Base-by-base conservation (phyloP, 2,329 filamentous ascomycete genomes). In the Hypoxylon sp. region DNA sequence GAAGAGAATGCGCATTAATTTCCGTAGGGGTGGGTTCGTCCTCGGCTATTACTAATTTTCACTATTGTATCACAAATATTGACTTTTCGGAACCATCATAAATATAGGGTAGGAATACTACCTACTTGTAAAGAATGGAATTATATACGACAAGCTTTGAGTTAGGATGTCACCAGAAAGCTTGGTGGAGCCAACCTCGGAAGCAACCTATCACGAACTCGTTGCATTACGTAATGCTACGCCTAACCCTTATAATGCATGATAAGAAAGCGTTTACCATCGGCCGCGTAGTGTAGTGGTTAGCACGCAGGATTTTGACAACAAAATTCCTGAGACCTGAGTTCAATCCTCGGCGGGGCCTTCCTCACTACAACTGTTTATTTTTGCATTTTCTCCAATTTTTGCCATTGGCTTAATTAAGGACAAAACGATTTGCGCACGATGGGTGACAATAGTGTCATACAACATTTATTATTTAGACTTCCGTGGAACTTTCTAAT, bases 291-390 rank as follows among this genome's bases (percentile, higher is more conserved):
- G 68, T 70, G 68, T 70, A 70, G 68, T 68, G 68, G 68, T 70
- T 70, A 70, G 68, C 68, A 70, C 68, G 68, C 67, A 69, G 68
- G 68, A 70, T 70, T 70, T 70, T 70, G 68, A 70, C 21, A 43
- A 37, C 39, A 70, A 63, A 61, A 34, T 65, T 70, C 68, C 68
- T 69, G 68, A 70, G 68, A 70, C 68, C 66, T 69, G 68, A 70
- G 68, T 70, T 70, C 68, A 69, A 70, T 70, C 67, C 68, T 70
- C 68, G 68, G 66, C 66, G 66, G 66, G 68, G 67, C 68, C 68
- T 70, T 45, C 34, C 37, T 65, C 58, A 57, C 14, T 9, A 27
- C 5, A 9, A n/a, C 11, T 2, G n/a, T 60, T 21, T 4, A 4
- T 46, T 65, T 70, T 63, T 60, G 50, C 27, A 54, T 12, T 47